Conservation (phyloP, 2,329 filamentous ascomycete genomes). For the Aspergillus neotritici region DNA sequence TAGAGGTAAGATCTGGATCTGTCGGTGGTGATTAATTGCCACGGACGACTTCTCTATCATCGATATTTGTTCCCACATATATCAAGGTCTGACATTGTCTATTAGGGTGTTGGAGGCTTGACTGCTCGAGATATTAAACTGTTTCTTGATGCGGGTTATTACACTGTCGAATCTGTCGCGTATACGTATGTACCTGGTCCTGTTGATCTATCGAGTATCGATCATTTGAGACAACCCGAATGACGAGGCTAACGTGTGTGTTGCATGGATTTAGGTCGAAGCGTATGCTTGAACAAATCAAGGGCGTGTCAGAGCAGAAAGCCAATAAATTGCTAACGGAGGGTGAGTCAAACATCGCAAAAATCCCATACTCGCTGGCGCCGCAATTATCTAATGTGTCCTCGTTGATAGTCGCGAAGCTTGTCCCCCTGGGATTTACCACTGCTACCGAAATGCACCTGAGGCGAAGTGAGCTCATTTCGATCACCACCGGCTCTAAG, state of each 20-base stretch:
- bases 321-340: conserved; percentile 85
- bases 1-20: conserved; percentile 61
- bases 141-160: conserved; percentile 83
- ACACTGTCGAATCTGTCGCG: conserved; percentile 92
- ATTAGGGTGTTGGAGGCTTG: conserved; percentile 77
- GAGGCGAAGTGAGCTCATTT: conserved; percentile 91
- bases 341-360: conserved; percentile 53
- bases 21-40: conserved; percentile 32
- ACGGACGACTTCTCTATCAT: too few species aligned
- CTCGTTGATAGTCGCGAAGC: conserved; percentile 66
- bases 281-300: conserved; percentile 84
- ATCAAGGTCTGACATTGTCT: conserved; percentile 6
- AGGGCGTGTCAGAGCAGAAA: conserved; percentile 96
- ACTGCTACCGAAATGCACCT: conserved; percentile 99
- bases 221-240: too few species aligned
- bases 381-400: conserved; percentile 8
- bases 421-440: conserved; percentile 98
- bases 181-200: conserved; percentile 61
- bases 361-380: background rate
- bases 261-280: conserved; percentile 46
- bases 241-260: background rate
- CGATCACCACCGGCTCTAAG: conserved; percentile 96
- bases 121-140: conserved; percentile 95
- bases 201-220: background rate
- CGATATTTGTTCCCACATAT: background rate